Base-by-base conservation (phyloP, 1,139 yeast species). In the Sugiyamaella xylanicola region DNA sequence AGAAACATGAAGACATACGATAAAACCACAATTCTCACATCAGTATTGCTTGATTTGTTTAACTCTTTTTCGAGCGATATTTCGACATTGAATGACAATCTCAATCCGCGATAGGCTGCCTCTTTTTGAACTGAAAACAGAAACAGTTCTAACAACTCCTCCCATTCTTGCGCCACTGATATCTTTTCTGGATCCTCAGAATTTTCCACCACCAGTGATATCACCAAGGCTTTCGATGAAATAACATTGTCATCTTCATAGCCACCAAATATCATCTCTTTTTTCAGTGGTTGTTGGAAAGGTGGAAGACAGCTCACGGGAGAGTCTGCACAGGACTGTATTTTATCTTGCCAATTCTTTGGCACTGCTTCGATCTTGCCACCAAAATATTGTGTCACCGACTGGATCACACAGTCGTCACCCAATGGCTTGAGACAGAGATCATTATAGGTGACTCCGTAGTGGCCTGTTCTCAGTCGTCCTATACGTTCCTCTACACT, bases 251-350 rank as follows among this genome's bases (percentile, higher is more conserved):
- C 59, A 22, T 74, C 76, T 19, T 59, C 55, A 59, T 71, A 72
- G 1, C 83, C 84, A 17, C 90, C 90, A 69, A 93, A 88, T 7
- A 93, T 69, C 27, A 89, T 63, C 51, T 85, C 82, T 41, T 84
- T 82, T 60, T 85, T 86, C 60, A 93, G 74, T 0, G 98, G 98
- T 68, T 91, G 97, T 66, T 90, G 96, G 72, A 92, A 93, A 0
- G 85, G 74, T 0, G 99, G 98, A 44, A 93, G 74, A 68, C 99
- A 93, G 60, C 83, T 86, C 1, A 93, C 97, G 0, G 98, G 98
- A 1, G 91, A 82, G 15, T 78, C 75, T 0, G 95, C 79, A 68
- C 99, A 93, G 2, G 72, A 68, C 54, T 74, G 67, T 13, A 92
- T 68, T 56, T 79, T 75, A 1, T 68, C 64, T 42, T 73, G 67